These are phyloP conservation scores for Tilletia indica DNA, from an alignment of 1,284 basidiomycete genomes.

Conservation along the genomic window DNA sequence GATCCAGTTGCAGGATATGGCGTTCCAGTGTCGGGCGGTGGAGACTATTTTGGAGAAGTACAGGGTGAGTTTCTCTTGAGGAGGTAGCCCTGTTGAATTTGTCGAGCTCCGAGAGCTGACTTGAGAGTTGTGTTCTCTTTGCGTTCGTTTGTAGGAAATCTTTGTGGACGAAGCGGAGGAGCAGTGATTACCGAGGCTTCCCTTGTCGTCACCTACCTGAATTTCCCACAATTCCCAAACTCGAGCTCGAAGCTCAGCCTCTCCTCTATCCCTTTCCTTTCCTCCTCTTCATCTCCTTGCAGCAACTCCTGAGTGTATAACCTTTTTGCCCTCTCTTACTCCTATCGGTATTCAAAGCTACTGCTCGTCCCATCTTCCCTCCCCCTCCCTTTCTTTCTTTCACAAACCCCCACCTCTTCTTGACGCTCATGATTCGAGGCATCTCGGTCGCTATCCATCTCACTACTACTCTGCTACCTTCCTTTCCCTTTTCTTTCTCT, in stretches of 20 bases:
- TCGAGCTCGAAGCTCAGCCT: no score
- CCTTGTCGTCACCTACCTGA: no score
- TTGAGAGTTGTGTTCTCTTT: neutral
- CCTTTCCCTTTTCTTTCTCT: neutral
- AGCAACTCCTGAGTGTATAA: no score
- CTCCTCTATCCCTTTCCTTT: neutral
- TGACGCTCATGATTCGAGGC: no score
- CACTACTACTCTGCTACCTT: neutral
- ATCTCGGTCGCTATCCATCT: no score
- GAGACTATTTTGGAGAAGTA: slow-evolving; percentile 55
- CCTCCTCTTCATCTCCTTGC: neutral
- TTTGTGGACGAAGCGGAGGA: slow-evolving; percentile 16
- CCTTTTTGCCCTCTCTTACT: no score
- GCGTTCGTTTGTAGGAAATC: slow-evolving; percentile 5
- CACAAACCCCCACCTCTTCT: no score
- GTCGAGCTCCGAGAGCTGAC: neutral
- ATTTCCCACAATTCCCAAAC: no score
- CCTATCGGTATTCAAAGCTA: no score
- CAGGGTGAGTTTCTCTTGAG: neutral
- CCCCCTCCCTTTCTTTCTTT: no score
- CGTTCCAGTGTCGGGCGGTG: slow-evolving; percentile 49
- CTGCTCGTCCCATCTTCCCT: no score
- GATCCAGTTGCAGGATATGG: slow-evolving; percentile 51
- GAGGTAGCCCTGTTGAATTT: neutral
- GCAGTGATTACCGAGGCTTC: neutral